Conservation (phyloP, 768 basidiomycete genomes). For the Boletus insuetus region DNA sequence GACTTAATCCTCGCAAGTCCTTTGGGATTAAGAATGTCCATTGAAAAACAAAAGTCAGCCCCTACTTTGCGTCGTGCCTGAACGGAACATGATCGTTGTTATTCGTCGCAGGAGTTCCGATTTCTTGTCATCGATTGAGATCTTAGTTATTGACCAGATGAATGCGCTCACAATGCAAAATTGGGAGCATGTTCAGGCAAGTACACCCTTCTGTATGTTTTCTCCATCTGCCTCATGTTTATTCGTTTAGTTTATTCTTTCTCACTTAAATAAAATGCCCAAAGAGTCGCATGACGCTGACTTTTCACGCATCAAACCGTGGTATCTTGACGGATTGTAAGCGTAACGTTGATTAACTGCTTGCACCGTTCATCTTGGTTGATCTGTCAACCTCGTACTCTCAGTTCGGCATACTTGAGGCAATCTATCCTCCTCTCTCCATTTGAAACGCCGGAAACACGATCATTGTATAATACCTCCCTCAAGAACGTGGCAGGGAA, state of each 20-base stretch:
- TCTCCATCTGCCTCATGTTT: background rate
- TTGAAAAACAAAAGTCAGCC: slow-evolving; percentile 90
- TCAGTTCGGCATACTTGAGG: slow-evolving; percentile 79
- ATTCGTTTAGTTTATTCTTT: slow-evolving; percentile 69
- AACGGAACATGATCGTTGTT: background rate
- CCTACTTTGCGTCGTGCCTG: background rate
- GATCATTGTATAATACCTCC: slow-evolving; percentile 69
- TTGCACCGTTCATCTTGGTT: slow-evolving; percentile 72
- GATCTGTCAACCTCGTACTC: background rate
- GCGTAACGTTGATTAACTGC: slow-evolving; percentile 29
- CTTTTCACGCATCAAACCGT: slow-evolving; percentile 95
- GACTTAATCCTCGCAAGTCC: slow-evolving; percentile 95
- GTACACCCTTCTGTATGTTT: slow-evolving; percentile 8
- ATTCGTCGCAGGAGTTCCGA: slow-evolving; percentile 65
- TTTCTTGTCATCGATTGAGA: slow-evolving; percentile 90
- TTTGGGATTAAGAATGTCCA: slow-evolving; percentile 82
- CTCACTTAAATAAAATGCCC: slow-evolving; percentile 82
- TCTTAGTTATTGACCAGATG: slow-evolving; percentile 88
- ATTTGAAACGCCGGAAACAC: slow-evolving; percentile 86
- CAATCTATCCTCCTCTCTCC: slow-evolving; percentile 87
- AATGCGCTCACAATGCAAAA: slow-evolving; percentile 97
- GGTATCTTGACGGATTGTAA: slow-evolving; percentile 95
- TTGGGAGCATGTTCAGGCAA: slow-evolving; percentile 95
- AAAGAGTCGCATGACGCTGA: slow-evolving; percentile 93
- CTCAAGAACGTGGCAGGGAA: slow-evolving; percentile 87